Evolutionary conservation across 805 yeast species (phyloP).

Genomic region (Yamadazyma tumulicola): DNA sequence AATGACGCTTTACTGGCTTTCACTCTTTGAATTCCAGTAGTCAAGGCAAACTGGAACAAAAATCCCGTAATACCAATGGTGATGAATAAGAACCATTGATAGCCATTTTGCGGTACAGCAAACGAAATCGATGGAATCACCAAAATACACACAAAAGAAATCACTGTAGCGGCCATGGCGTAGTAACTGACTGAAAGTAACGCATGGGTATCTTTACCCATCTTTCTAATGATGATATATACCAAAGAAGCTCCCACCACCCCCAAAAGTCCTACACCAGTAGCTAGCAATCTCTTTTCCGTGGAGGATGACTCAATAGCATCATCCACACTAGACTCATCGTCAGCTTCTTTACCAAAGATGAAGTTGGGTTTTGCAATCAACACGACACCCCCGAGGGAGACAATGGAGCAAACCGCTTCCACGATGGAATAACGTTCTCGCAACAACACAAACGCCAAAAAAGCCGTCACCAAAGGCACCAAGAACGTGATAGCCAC

Average conservation of each 20-base stretch:
- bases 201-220: constrained; percentile 79
- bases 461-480: constrained; percentile 72
- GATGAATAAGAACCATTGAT: constrained; percentile 64
- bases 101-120: constrained; percentile 53
- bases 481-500: constrained; percentile 74
- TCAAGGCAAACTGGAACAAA: constrained; percentile 71
- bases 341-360: constrained; percentile 44
- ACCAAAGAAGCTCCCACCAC: constrained; percentile 69
- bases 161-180: constrained; percentile 55
- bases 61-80: constrained; percentile 76
- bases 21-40: constrained; percentile 82
- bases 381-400: constrained; percentile 71
- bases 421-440: constrained; percentile 68
- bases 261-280: constrained; percentile 61
- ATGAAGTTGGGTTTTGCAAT: constrained; percentile 79
- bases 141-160: constrained; percentile 51
- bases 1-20: constrained; percentile 72
- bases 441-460: constrained; percentile 64
- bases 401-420: constrained; percentile 62
- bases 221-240: constrained; percentile 65
- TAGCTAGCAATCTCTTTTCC: constrained; percentile 56
- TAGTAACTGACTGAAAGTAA: constrained; percentile 74
- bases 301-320: constrained; percentile 51
- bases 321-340: constrained; percentile 27
- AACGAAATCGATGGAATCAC: constrained; percentile 57